Evolutionary conservation across 2,329 filamentous ascomycete species (phyloP).

Genomic region (Alternaria incomplexa): DNA sequence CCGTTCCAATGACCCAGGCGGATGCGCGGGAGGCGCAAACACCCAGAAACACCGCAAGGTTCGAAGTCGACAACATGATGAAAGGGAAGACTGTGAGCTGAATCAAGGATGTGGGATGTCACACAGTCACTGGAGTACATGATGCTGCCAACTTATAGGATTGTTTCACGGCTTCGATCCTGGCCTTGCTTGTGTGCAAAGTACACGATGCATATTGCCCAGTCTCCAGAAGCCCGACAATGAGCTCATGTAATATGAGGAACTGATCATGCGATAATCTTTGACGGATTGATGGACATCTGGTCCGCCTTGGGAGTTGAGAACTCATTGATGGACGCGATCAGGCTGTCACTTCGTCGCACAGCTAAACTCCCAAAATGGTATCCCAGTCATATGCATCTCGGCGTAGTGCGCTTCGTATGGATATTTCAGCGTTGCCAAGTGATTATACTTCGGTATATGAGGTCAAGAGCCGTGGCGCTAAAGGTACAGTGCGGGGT

Average conservation of each 20-base stretch:
- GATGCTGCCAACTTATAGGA: background rate
- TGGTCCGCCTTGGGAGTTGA: constrained; percentile 20
- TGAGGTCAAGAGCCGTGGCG: constrained; percentile 18
- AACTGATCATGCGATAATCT: constrained; percentile 19
- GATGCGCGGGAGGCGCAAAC: constrained; percentile 34
- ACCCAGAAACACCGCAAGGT: constrained; percentile 27
- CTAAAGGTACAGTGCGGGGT: constrained; percentile 18
- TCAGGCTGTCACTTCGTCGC: constrained; percentile 10
- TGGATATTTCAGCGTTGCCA: constrained; percentile 17
- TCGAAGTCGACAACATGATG: constrained; percentile 30
- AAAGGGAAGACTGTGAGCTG: background rate
- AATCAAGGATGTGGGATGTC: background rate
- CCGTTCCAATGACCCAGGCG: constrained; percentile 45
- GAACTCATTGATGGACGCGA: background rate
- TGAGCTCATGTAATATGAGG: constrained; percentile 12
- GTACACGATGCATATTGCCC: constrained; percentile 18
- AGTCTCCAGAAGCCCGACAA: constrained; percentile 3
- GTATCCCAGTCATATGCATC: constrained; percentile 1
- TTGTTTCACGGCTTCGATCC: background rate
- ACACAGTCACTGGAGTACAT: background rate
- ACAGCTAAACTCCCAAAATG: constrained; percentile 10
- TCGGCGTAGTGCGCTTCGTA: constrained; percentile 6
- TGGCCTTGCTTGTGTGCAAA: background rate
- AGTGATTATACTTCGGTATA: constrained; percentile 26
- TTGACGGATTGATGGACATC: constrained; percentile 22